Evolutionary conservation across 108 stramenopile species (phyloP).

Genomic region (Schizochytrium sp.): DNA sequence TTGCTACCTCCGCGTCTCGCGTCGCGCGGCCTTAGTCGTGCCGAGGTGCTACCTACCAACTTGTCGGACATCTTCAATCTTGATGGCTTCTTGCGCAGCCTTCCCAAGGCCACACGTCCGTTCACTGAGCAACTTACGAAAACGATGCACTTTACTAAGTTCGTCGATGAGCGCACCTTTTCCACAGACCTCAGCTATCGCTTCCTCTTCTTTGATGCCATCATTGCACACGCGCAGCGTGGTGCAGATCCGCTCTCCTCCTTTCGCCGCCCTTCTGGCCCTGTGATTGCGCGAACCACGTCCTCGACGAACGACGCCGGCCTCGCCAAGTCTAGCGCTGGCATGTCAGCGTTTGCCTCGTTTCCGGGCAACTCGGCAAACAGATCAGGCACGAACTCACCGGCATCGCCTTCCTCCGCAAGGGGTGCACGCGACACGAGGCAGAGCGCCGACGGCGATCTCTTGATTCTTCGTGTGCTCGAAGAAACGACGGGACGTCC

Average conservation of each 20-base stretch:
- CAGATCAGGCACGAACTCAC: too few species aligned
- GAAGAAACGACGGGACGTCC: not conserved
- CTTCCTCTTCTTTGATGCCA: not conserved
- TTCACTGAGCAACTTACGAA: not conserved
- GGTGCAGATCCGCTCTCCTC: too few species aligned
- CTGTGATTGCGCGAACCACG: too few species aligned
- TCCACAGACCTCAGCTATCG: not conserved
- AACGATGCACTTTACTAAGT: slow-evolving; percentile 3
- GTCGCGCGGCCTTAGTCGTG: not conserved
- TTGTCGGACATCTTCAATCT: not conserved
- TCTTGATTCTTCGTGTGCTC: not conserved
- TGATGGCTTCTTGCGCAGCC: not conserved
- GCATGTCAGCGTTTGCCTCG: too few species aligned
- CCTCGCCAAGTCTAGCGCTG: too few species aligned
- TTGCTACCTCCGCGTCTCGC: not conserved
- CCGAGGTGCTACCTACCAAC: not conserved
- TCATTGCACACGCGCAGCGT: not conserved
- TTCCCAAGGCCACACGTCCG: not conserved
- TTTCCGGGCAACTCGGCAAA: too few species aligned
- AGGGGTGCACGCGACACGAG: too few species aligned
- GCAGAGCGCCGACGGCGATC: not conserved
- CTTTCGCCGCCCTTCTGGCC: too few species aligned
- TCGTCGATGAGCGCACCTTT: slow-evolving; percentile 13
- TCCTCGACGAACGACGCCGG: too few species aligned
- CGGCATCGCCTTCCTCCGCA: too few species aligned